Evolutionary conservation across 805 yeast genomes (phyloP).

Genomic region (Wickerhamomyces ciferrii): DNA sequence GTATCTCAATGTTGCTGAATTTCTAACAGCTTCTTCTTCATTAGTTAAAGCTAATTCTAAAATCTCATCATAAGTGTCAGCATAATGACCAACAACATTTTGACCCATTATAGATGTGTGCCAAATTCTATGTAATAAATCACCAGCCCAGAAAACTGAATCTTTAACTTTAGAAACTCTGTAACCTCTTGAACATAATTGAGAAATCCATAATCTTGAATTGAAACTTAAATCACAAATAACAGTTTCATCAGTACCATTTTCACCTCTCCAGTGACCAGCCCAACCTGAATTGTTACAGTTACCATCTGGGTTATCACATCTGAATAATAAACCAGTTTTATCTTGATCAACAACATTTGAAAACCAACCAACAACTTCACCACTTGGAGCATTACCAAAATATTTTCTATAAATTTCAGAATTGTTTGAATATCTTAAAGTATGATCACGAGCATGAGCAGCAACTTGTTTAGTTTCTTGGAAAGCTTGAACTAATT

Average conservation of each 20-base stretch:
- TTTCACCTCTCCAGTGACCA: constrained; percentile 33
- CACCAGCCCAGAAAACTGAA: constrained; percentile 30
- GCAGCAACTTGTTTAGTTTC: constrained; percentile 28
- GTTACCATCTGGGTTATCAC: constrained; percentile 34
- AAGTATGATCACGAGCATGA: constrained; percentile 30
- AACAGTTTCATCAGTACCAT: constrained; percentile 32
- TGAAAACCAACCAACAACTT: constrained; percentile 32
- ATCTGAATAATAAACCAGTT: constrained; percentile 28
- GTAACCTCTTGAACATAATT: constrained; percentile 31
- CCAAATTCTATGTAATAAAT: constrained; percentile 33
- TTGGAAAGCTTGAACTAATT: constrained; percentile 20
- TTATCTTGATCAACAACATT: constrained; percentile 28
- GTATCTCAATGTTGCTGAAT: constrained; percentile 26
- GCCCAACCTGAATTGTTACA: constrained; percentile 31
- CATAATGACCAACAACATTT: constrained; percentile 29
- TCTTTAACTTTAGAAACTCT: constrained; percentile 19
- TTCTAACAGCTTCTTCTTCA: constrained; percentile 29
- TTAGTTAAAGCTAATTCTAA: constrained; percentile 27
- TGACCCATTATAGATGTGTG: constrained; percentile 28
- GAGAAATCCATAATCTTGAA: constrained; percentile 24
- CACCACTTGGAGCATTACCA: constrained; percentile 30
- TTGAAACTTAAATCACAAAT: constrained; percentile 34
- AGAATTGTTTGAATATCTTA: constrained; percentile 28
- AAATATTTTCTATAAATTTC: constrained; percentile 29
- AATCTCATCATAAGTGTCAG: constrained; percentile 29